These are phyloP conservation scores for Chimonanthus salicifolius DNA, from an alignment of 164 flowering plant species.

Conservation along the genomic window DNA sequence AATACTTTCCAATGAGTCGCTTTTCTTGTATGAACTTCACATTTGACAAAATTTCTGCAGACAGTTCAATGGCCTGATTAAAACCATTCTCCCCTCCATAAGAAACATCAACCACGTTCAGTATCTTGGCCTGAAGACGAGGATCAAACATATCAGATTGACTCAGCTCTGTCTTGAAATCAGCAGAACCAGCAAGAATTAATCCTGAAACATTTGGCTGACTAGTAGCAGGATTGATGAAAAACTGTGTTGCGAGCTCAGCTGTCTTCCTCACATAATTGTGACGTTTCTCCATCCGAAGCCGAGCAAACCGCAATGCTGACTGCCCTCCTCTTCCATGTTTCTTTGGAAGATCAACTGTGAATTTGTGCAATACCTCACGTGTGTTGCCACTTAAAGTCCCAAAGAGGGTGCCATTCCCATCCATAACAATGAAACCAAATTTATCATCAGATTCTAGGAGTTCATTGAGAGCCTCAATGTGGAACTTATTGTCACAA, in stretches of 20 bases:
- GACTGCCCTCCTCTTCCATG: conserved; percentile 51
- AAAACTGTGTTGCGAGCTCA: conserved; percentile 13
- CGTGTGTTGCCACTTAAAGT: conserved; percentile 31
- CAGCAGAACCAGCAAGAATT: conserved; percentile 47
- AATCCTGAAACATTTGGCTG: conserved; percentile 46
- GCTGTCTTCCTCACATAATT: conserved; percentile 13
- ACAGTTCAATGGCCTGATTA: conserved; percentile 12
- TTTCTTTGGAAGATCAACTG: conserved; percentile 40
- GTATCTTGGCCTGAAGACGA: conserved; percentile 18
- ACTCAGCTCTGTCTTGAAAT: conserved; percentile 46
- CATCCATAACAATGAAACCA: conserved; percentile 25
- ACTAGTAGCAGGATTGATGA: conserved; percentile 37
- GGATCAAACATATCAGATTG: conserved; percentile 53
- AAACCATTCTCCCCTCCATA: conserved; percentile 13
- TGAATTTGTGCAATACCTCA: conserved; percentile 26
- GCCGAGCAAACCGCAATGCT: conserved; percentile 38
- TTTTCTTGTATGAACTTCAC: conserved; percentile 42
- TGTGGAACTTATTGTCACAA: conserved; percentile 29
- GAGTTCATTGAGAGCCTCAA: conserved; percentile 10
- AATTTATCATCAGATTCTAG: conserved; percentile 13
- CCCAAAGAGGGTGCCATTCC: conserved; percentile 46
- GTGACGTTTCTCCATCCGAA: conserved; percentile 22
- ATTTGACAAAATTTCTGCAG: conserved; percentile 8
- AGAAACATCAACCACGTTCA: conserved; percentile 13
- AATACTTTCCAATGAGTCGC: conserved; percentile 17